phyloP scores from a whole-genome alignment of 1,284 basidiomycete genomes.

The Heterobasidion irregulare region DNA sequence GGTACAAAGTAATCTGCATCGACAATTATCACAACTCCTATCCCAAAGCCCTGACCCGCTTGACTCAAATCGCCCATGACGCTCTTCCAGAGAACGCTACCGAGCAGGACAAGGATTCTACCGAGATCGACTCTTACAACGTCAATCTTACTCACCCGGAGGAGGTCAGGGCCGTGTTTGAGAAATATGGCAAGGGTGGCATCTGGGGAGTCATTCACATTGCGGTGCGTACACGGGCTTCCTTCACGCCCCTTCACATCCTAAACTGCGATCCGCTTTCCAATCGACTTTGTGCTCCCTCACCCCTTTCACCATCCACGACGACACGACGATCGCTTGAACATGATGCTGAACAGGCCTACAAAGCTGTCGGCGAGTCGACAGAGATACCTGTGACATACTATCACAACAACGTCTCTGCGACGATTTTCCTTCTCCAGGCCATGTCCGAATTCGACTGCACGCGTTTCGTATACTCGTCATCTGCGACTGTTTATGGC shows the following conservation, averaged over 20 bases:
- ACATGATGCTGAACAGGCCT: conserved; percentile 47
- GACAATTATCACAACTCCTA: conserved; percentile 93
- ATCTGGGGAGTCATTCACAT: conserved; percentile 98
- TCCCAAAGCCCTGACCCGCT: conserved; percentile 62
- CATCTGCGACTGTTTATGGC: conserved; percentile 98
- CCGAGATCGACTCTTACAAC: conserved; percentile 61
- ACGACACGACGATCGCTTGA: not conserved
- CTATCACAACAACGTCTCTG: conserved; percentile 87
- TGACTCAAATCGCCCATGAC: conserved; percentile 72
- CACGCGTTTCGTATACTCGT: conserved; percentile 90
- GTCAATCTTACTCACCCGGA: conserved; percentile 72
- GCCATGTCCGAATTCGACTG: conserved; percentile 82
- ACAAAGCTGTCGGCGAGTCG: conserved; percentile 99
- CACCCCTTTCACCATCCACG: not conserved
- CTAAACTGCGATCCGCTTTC: not conserved
- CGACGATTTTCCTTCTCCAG: conserved; percentile 78
- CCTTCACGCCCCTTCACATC: not conserved
- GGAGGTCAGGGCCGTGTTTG: conserved; percentile 72
- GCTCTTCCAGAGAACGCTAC: conserved; percentile 59
- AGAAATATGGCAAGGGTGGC: conserved; percentile 82
- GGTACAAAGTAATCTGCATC: conserved; percentile 88
- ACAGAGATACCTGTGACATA: conserved; percentile 90
- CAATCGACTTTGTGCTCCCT: not conserved
- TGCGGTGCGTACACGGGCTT: conserved; percentile 49
- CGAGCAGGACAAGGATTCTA: conserved; percentile 54